These are phyloP conservation scores for Globisporangium parvum DNA, from an alignment of 352 stramenopile species.

Conservation along the genomic window DNA sequence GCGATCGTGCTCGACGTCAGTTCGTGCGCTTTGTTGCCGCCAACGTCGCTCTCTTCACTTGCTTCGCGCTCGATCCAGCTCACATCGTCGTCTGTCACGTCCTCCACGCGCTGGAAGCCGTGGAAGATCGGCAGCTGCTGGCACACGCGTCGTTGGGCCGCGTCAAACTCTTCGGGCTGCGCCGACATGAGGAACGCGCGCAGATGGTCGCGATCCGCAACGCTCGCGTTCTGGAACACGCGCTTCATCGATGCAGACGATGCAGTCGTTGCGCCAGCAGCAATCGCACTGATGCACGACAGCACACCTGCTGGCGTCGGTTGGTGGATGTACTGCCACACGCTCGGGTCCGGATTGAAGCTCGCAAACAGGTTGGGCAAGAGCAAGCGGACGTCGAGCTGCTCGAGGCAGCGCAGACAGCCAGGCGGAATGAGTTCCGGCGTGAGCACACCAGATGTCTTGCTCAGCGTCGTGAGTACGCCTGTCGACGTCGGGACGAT, in stretches of 20 bases:
- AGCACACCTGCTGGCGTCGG: conserved; percentile 50
- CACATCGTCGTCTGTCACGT: conserved; percentile 16
- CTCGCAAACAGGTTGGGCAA: conserved; percentile 45
- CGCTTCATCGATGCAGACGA: conserved; percentile 9
- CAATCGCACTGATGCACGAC: conserved; percentile 28
- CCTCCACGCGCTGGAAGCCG: conserved; percentile 19
- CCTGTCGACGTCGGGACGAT: conserved; percentile 53
- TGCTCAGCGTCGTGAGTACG: conserved; percentile 32
- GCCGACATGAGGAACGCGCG: conserved; percentile 37
- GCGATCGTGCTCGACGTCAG: conserved; percentile 13
- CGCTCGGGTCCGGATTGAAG: conserved; percentile 41
- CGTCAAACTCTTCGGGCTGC: conserved; percentile 27
- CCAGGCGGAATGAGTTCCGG: conserved; percentile 43
- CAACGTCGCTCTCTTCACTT: conserved; percentile 8
- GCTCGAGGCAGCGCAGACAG: conserved; percentile 34
- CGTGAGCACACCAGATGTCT: conserved; percentile 39
- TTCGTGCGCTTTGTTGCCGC: not conserved
- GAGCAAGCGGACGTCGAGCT: conserved; percentile 46
- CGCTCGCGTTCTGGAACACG: conserved; percentile 16
- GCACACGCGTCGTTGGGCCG: conserved; percentile 26
- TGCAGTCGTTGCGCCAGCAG: not conserved
- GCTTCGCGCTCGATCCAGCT: conserved; percentile 1
- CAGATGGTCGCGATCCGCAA: conserved; percentile 34
- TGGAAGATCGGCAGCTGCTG: conserved; percentile 47
- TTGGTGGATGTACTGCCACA: conserved; percentile 76